A percentile compares a stretch with the other conserved stretches of the same genome.
Evolutionary conservation across 345 rosid genomes (phyloP).

Genomic region (Bruguiera sexangula): DNA sequence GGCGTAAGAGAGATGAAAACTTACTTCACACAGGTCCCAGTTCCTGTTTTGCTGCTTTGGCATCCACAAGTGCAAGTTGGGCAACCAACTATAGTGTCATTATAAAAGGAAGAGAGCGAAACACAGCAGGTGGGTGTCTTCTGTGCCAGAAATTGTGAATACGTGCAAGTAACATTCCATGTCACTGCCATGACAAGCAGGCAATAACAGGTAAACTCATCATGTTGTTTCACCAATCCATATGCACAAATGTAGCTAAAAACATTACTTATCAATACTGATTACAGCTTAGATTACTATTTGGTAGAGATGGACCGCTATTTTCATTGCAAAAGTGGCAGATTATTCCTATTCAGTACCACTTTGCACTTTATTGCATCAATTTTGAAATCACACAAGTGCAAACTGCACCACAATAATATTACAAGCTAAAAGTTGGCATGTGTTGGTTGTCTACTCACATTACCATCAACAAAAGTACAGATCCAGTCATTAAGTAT

Average conservation of each 20-base stretch:
- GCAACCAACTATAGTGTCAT: not conserved
- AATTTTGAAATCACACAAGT: too few species aligned
- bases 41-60: not conserved
- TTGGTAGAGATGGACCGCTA: not conserved
- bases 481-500: not conserved
- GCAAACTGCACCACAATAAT: not conserved
- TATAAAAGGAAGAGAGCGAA: slow-evolving; percentile 2
- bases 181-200: slow-evolving; percentile 7
- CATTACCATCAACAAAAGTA: too few species aligned
- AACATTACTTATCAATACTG: not conserved
- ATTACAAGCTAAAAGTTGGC: slow-evolving; percentile 1
- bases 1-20: not conserved
- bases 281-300: not conserved
- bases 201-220: slow-evolving; percentile 1
- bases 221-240: not conserved
- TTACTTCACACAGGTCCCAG: not conserved
- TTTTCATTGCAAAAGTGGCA: not conserved
- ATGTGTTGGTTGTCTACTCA: not conserved
- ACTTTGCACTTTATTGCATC: too few species aligned
- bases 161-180: slow-evolving; percentile 4
- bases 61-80: slow-evolving; percentile 6
- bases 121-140: slow-evolving; percentile 1
- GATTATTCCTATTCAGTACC: not conserved
- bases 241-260: too few species aligned
- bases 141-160: slow-evolving; percentile 13